These are phyloP conservation scores for Kalanchoe fedtschenkoi DNA, from an alignment of 164 flowering plant species.

Conservation along the genomic window DNA sequence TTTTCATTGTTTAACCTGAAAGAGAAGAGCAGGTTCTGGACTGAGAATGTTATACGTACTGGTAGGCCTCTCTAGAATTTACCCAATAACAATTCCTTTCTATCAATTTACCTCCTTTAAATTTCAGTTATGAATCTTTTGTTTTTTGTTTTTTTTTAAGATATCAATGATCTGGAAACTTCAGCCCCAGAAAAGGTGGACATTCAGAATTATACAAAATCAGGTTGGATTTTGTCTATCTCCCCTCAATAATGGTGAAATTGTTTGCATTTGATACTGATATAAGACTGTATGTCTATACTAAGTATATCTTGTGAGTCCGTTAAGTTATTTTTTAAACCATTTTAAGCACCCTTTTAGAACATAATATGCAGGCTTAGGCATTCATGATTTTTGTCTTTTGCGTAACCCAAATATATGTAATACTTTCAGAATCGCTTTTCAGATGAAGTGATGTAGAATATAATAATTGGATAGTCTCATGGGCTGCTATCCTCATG, in stretches of 20 bases:
- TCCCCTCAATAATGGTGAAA: neutral
- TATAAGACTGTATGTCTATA: neutral
- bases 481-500: too few relatives aligned
- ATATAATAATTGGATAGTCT: too few relatives aligned
- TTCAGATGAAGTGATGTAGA: neutral
- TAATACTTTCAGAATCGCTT: neutral
- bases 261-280: too few relatives aligned
- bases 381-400: neutral
- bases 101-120: neutral
- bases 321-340: neutral
- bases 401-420: neutral
- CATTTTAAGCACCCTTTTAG: neutral
- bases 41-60: conserved; percentile 61
- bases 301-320: neutral
- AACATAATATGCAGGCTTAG: neutral
- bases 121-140: neutral
- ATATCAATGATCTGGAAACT: conserved; percentile 70
- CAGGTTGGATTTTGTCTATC: conserved; percentile 41
- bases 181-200: conserved; percentile 29
- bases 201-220: conserved; percentile 57
- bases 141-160: conserved; percentile 22
- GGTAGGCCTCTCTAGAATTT: conserved; percentile 26
- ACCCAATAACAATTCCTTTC: neutral
- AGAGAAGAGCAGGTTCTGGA: conserved; percentile 87
- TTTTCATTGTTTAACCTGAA: conserved; percentile 90